Conservation (phyloP, 768 basidiomycete genomes). For the Saitozyma sp. region DNA sequence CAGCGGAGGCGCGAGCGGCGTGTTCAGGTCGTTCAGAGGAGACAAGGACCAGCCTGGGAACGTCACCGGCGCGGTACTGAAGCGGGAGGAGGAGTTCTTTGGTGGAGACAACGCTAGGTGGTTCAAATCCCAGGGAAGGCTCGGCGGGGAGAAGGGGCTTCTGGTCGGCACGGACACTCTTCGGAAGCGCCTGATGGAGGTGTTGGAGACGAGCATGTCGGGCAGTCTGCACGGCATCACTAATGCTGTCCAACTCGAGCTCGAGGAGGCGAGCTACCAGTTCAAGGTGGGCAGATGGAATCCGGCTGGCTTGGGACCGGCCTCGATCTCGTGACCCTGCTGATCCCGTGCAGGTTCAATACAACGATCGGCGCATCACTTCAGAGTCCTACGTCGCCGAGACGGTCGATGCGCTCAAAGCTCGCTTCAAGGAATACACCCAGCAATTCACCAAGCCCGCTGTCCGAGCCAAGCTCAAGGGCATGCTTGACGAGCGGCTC, state of each 20-base stretch:
- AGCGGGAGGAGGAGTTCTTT: constrained; percentile 55
- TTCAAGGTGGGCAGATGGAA: constrained; percentile 78
- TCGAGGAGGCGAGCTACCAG: constrained; percentile 96
- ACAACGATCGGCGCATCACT: constrained; percentile 87
- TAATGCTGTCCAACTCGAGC: constrained; percentile 93
- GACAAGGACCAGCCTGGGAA: constrained; percentile 32
- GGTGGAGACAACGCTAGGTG: constrained; percentile 56
- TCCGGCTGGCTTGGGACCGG: constrained; percentile 42
- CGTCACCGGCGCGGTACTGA: constrained; percentile 59
- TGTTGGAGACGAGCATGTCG: constrained; percentile 96
- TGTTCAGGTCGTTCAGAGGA: constrained; percentile 33
- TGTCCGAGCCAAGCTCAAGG: constrained; percentile 82
- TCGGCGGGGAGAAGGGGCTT: constrained; percentile 54
- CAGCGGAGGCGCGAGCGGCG: constrained; percentile 17
- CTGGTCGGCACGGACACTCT: constrained; percentile 92
- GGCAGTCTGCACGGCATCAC: constrained; percentile 92
- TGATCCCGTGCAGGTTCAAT: constrained; percentile 45
- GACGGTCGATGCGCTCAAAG: constrained; percentile 88
- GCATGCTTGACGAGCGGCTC: constrained; percentile 90
- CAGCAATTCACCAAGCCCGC: constrained; percentile 83
- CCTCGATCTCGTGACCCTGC: neutral
- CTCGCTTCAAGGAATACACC: constrained; percentile 79
- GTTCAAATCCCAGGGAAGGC: constrained; percentile 20
- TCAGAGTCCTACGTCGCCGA: constrained; percentile 98
- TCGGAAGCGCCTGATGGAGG: constrained; percentile 88